Evolutionary conservation across 164 flowering plant genomes (phyloP).

Genomic region (Magnolia officinalis): DNA sequence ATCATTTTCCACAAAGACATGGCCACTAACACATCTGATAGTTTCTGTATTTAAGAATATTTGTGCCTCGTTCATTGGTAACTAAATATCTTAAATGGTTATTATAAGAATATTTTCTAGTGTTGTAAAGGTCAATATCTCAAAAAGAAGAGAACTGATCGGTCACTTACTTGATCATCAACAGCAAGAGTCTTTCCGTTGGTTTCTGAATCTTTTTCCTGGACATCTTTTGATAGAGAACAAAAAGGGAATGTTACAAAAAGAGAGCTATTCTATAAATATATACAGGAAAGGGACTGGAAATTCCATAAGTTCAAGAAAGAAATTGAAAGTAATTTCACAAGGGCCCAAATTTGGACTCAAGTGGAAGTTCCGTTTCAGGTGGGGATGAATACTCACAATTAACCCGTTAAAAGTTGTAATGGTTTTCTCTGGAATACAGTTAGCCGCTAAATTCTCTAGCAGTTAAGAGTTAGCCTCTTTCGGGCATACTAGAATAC

Average conservation of each 20-base stretch:
- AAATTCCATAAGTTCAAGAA: neutral
- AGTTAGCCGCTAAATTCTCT: neutral
- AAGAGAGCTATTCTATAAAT: neutral
- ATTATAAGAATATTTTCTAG: neutral
- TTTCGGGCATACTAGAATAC: neutral
- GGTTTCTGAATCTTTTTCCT: conserved; percentile 21
- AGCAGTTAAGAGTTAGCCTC: neutral
- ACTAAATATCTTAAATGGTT: neutral
- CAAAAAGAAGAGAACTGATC: neutral
- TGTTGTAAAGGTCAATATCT: neutral
- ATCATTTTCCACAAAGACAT: neutral
- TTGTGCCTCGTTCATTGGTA: neutral
- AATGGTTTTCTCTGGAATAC: neutral
- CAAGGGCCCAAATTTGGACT: neutral
- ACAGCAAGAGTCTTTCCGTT: conserved; percentile 21
- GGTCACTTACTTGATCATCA: conserved; percentile 48
- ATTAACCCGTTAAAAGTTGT: neutral
- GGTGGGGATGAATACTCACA: neutral
- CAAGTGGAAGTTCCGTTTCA: neutral
- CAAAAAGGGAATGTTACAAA: conserved; percentile 1
- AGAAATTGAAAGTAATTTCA: neutral
- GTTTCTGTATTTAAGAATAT: too few species aligned
- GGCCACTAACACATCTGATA: neutral
- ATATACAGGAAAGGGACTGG: neutral
- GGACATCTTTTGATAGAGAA: conserved; percentile 18